Base-by-base conservation (phyloP, 2,329 filamentous ascomycete species). In the Penicillium capsulatum region DNA sequence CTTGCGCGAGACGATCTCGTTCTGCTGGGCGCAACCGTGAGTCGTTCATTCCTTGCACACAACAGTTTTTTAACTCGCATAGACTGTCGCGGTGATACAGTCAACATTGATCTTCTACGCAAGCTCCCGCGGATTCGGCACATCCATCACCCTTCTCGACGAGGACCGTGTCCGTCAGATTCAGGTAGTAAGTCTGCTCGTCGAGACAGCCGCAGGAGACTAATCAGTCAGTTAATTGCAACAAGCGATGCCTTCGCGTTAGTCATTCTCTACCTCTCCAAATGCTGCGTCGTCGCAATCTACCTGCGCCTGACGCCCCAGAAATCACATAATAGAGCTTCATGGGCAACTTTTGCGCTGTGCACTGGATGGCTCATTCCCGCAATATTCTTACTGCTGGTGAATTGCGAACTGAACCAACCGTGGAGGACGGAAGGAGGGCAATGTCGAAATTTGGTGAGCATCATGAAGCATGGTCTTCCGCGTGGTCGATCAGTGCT, bases 271-370 rank as follows among this genome's bases (percentile, higher is more conserved):
- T 70, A 66, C 44, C 55, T 71, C 24, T 59, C 53, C 13, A 60
- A 60, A 49, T 58, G 54, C 37, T 59, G 58, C 11, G 68, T 71
- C 26, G 58, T 66, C 4, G 59, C 67, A 11, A 64, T 74, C 8
- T 66, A 71, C 37, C 54, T 70, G 14, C 69, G 70, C 4, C 56
- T 74, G 11, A 70, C 70, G 3, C 69, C 69, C 5, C 61, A 68
- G 17, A 64, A 62, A 35, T 48, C 47, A 4, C 71, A 74, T 48
- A 60, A 60, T 8, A 36, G 57, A 10, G 54, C 59, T 2, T 61
- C 67, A 3, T 63, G 39, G 46, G 48, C 47, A 1, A 63, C 66
- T 7, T 51, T 73, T 2, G 58, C 38, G 3, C 44, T 59, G 0
- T 65, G 66, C 10, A 64, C 63, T 2, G 44, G 61, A 13, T 68